These are phyloP conservation scores for Kazachstania taianensis DNA, from an alignment of 805 yeast genomes.

Conservation along the genomic window DNA sequence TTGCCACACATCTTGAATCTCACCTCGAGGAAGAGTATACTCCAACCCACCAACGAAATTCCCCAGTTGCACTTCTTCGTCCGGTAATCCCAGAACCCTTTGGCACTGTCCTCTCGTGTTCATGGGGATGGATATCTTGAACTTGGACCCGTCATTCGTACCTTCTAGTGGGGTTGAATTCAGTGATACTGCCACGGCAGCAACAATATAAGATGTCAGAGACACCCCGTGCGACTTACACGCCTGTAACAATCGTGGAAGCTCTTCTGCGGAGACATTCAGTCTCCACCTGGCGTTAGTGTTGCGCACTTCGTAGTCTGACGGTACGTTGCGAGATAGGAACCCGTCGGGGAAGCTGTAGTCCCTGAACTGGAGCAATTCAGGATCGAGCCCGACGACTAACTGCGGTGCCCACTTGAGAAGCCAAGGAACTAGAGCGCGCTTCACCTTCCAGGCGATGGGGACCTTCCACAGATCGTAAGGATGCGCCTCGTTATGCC, in stretches of 20 bases:
- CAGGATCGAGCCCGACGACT: slow-evolving; percentile 4
- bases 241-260: slow-evolving; percentile 8
- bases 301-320: slow-evolving; percentile 12
- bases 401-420: slow-evolving; percentile 10
- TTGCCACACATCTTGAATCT: slow-evolving; percentile 10
- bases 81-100: slow-evolving; percentile 4
- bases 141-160: slow-evolving; percentile 5
- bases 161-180: not conserved
- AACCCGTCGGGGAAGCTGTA: slow-evolving; percentile 6
- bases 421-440: slow-evolving; percentile 7
- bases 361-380: slow-evolving; percentile 13
- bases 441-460: slow-evolving; percentile 11
- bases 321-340: not conserved
- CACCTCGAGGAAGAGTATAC: slow-evolving; percentile 3
- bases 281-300: slow-evolving; percentile 15
- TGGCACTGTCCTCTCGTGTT: slow-evolving; percentile 16
- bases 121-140: slow-evolving; percentile 17
- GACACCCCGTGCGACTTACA: slow-evolving; percentile 19
- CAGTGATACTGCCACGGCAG: slow-evolving; percentile 8
- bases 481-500: slow-evolving; percentile 10
- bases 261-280: slow-evolving; percentile 6
- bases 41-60: slow-evolving; percentile 17
- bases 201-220: slow-evolving; percentile 16
- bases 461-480: slow-evolving; percentile 19
- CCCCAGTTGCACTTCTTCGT: slow-evolving; percentile 13